Percentiles rank a stretch among this genome's conserved stretches.
These are phyloP conservation scores for Cinnamomum micranthum DNA, from an alignment of 164 flowering plant genomes.

Conservation along the genomic window DNA sequence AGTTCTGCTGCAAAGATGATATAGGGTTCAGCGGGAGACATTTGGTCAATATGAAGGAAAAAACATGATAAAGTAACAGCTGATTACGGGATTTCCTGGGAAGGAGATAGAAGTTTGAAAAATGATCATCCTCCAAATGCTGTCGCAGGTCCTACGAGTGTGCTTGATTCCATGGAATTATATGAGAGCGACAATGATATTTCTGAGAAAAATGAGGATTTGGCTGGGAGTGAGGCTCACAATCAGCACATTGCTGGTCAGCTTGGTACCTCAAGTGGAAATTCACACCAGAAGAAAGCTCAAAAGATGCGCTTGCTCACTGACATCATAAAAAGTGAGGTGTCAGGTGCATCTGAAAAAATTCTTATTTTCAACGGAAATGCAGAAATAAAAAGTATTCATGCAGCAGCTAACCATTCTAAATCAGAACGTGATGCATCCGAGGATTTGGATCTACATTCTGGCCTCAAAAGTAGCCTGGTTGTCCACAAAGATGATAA, in stretches of 20 bases:
- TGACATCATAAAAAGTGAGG: slow-evolving; percentile 31
- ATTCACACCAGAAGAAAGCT: slow-evolving; percentile 27
- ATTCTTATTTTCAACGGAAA: slow-evolving; percentile 7
- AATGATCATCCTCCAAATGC: slow-evolving; percentile 19
- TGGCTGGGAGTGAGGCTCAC: slow-evolving; percentile 13
- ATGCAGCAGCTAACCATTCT: slow-evolving; percentile 9
- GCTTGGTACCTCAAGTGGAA: slow-evolving; percentile 16
- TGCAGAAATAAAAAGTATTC: slow-evolving; percentile 6
- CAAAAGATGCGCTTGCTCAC: slow-evolving; percentile 49
- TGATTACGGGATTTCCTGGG: slow-evolving; percentile 11
- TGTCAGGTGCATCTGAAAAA: slow-evolving; percentile 18
- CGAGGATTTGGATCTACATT: slow-evolving; percentile 10
- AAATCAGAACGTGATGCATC: slow-evolving; percentile 20
- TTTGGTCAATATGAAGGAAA: slow-evolving; percentile 3
- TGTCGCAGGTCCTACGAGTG: slow-evolving; percentile 10
- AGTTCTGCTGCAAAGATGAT: slow-evolving; percentile 13
- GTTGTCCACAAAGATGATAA: slow-evolving; percentile 10
- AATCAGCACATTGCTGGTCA: slow-evolving; percentile 9
- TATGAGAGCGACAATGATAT: slow-evolving; percentile 21
- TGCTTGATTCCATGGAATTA: slow-evolving; percentile 16
- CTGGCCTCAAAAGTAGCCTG: slow-evolving; percentile 12
- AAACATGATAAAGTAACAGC: slow-evolving; percentile 7
- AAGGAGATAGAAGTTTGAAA: background rate
- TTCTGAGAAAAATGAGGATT: slow-evolving; percentile 26
- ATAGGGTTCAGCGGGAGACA: slow-evolving; percentile 4